Percentiles rank a stretch among this genome's conserved stretches.
Conservation (phyloP, 139 green algal species). For the Klebsormidium nitens region DNA sequence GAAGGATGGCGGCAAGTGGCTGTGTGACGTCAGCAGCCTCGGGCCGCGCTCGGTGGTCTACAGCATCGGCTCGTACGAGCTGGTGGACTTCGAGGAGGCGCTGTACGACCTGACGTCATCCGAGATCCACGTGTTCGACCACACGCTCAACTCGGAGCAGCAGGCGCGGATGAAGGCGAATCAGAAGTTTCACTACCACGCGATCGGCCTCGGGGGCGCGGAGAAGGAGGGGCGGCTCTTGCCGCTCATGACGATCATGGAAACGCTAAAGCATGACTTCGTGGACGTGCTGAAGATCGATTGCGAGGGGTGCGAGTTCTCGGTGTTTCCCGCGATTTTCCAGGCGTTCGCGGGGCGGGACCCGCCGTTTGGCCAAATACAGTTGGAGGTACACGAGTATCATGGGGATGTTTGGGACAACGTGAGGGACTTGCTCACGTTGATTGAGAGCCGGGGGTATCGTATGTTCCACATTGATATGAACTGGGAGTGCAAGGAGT, state of each 20-base stretch:
- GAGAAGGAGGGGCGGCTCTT: not conserved
- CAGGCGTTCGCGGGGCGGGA: not conserved
- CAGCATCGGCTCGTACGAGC: conserved; percentile 16
- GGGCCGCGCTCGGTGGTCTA: not conserved
- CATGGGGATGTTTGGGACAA: too few relatives aligned
- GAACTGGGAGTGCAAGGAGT: conserved; percentile 15
- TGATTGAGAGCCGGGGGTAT: conserved; percentile 21
- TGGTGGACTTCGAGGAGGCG: conserved; percentile 15
- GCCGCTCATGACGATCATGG: conserved; percentile 3
- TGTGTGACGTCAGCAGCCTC: not conserved
- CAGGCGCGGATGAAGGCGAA: not conserved
- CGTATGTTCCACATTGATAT: conserved; percentile 23
- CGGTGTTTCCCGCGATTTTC: conserved; percentile 7
- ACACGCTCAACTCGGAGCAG: not conserved
- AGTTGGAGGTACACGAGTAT: conserved; percentile 1
- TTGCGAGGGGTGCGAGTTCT: conserved; percentile 24
- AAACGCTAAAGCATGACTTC: conserved; percentile 9
- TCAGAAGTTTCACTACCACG: conserved; percentile 13
- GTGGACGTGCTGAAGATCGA: conserved; percentile 36
- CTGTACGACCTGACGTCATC: not conserved
- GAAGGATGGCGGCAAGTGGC: conserved; percentile 15
- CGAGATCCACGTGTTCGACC: conserved; percentile 21
- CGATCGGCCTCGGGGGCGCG: not conserved
- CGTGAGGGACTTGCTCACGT: not conserved
- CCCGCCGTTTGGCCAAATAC: conserved; percentile 14